phyloP scores from a whole-genome alignment of 257 asterid genomes.

The Forsythia suspensa region DNA sequence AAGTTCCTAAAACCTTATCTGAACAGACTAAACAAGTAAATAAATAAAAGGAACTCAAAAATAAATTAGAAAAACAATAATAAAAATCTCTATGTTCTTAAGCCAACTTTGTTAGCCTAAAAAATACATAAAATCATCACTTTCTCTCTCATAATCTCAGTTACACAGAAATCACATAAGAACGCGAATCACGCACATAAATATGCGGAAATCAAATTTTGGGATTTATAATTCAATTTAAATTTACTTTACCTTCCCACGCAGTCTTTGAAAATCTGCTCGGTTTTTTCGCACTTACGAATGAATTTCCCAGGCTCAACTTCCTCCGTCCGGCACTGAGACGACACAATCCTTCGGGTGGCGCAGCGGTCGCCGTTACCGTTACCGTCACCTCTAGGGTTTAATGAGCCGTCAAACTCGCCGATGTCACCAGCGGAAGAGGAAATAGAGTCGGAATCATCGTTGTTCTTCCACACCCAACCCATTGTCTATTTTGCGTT shows the following conservation, averaged over 20 bases:
- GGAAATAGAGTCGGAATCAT: constrained; percentile 16
- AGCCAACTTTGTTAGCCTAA: neutral
- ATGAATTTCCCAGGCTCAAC: constrained; percentile 80
- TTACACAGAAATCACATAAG: neutral
- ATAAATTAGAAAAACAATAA: neutral
- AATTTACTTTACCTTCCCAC: constrained; percentile 59
- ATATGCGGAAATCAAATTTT: neutral
- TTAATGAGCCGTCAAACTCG: constrained; percentile 15
- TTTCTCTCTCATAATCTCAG: neutral
- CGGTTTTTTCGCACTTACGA: constrained; percentile 82
- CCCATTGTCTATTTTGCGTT: constrained; percentile 47
- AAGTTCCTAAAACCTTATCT: neutral
- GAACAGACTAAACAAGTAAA: neutral
- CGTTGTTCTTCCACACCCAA: constrained; percentile 56
- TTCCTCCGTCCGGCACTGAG: constrained; percentile 79
- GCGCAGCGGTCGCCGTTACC: constrained; percentile 33
- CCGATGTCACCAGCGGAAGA: constrained; percentile 30
- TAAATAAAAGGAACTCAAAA: no score
- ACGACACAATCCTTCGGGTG: constrained; percentile 66
- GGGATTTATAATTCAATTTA: neutral
- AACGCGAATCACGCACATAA: neutral
- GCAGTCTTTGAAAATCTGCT: constrained; percentile 66
- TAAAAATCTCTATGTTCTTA: neutral
- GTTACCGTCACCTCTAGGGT: constrained; percentile 24
- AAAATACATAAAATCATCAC: neutral